Base-by-base conservation (phyloP, 2,329 filamentous ascomycete species). In the Fusarium sp. region DNA sequence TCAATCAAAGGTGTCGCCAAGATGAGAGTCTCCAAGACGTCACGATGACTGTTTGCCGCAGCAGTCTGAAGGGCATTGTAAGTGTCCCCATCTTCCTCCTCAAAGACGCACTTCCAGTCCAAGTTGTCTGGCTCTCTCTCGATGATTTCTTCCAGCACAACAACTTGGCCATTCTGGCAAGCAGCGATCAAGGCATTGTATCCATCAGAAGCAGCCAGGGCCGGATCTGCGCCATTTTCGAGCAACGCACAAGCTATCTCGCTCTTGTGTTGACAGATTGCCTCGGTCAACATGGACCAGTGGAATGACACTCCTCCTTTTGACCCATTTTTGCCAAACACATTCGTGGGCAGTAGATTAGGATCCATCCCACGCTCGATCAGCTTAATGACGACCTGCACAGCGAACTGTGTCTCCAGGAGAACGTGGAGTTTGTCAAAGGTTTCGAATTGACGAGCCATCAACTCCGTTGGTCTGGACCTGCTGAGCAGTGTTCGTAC, bases 51-150 rank as follows among this genome's bases (percentile, higher is more conserved):
- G 2, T 71, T 58, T 4, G 59, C 59, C 42, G 77, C 76, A 11
- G 77, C 77, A 37, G 79, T 65, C 35, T 78, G 77, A 13, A 78
- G 59, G 6, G 74, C 70, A 27, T 76, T 78, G 34, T 71, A 77
- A 11, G 67, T 68, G 29, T 64, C 64, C 2, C 63, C 52, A 5
- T 66, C 60, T 3, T 73, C 38, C 27, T 27, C 47, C 11, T 70
- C 35, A 14, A 62, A 72, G 10, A 62, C 9, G 22, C 57, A 62
- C 0, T 45, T 10, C 77, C 77, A 78, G 38, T 76, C 42, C 4
- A 78, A 78, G 9, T 54, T 11, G 5, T 13, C 29, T n/a, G 64
- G 45, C 2, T 37, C 66, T 20, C 45, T 54, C 10, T 77, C 70
- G 7, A 67, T 35, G 5, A 79, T 69, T 29, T 68, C 60, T 29